Conservation (phyloP, 441 rosid species). For the Flueggea neowawraea region DNA sequence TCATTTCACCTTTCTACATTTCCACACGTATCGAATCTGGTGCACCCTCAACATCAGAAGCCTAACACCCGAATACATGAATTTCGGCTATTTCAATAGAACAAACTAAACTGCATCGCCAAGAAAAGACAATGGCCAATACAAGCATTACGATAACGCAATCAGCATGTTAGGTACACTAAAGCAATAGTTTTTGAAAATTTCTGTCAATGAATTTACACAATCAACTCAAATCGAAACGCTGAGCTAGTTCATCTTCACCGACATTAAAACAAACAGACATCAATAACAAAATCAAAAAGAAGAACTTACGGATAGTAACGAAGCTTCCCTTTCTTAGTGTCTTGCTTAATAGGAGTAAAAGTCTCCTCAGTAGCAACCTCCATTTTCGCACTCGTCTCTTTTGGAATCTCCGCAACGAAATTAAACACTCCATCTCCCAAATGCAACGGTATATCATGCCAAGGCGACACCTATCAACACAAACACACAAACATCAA, state of each 20-base stretch:
- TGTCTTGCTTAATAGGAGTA: slow-evolving; percentile 99
- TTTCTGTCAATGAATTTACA: too few species aligned
- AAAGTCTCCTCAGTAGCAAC: slow-evolving; percentile 86
- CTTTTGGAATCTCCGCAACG: slow-evolving; percentile 90
- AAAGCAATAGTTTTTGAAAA: too few species aligned
- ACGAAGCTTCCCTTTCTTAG: slow-evolving; percentile 91
- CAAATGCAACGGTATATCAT: slow-evolving; percentile 77
- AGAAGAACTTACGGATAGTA: slow-evolving; percentile 74
- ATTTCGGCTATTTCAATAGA: too few species aligned
- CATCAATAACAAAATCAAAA: not conserved
- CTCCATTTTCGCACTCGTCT: slow-evolving; percentile 97
- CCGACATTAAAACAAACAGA: not conserved
- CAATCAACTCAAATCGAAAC: too few species aligned
- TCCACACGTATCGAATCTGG: too few species aligned
- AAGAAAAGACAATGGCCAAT: too few species aligned
- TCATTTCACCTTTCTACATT: not conserved
- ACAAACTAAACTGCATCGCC: too few species aligned
- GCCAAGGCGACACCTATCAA: slow-evolving; percentile 92
- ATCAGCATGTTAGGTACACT: too few species aligned
- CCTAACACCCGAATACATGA: too few species aligned
- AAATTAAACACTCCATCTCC: slow-evolving; percentile 89
- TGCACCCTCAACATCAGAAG: too few species aligned
- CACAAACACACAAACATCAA: not conserved
- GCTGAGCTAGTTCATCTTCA: too few species aligned
- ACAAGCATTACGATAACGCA: too few species aligned